Conservation (phyloP, 2,329 filamentous ascomycete species). For the Neobulgaria alba region DNA sequence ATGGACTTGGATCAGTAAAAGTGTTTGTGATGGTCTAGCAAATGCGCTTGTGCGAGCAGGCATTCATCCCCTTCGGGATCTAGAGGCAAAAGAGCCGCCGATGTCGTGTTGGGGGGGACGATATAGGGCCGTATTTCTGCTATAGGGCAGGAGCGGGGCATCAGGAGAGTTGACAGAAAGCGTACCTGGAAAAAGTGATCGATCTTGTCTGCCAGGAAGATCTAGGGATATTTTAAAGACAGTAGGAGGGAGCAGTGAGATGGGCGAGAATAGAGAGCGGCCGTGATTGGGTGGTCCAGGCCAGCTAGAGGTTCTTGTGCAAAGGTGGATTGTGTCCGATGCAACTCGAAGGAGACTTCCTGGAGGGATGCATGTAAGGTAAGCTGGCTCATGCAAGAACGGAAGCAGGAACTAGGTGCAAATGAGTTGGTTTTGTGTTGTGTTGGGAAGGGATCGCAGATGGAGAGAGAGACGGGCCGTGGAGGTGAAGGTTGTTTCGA, state of each 20-base stretch:
- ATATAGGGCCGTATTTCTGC: constrained; percentile 4
- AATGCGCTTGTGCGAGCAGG: background rate
- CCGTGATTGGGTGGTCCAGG: too few relatives aligned
- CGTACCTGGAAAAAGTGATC: too few relatives aligned
- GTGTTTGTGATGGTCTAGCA: too few relatives aligned
- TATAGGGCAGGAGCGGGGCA: constrained; percentile 5
- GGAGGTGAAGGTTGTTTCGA: background rate
- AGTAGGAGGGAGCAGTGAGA: too few relatives aligned
- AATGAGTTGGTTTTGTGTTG: constrained; percentile 2
- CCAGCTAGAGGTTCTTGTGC: constrained; percentile 3
- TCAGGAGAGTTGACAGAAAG: background rate
- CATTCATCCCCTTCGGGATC: background rate
- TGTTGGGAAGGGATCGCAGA: background rate
- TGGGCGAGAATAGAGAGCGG: too few relatives aligned
- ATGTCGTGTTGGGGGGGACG: background rate
- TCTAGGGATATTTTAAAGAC: too few relatives aligned
- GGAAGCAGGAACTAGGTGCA: constrained; percentile 16
- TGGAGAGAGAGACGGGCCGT: background rate
- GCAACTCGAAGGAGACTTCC: constrained; percentile 9
- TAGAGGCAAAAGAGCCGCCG: background rate
- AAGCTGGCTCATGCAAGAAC: constrained; percentile 14
- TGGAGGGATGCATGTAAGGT: constrained; percentile 9
- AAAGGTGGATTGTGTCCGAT: constrained; percentile 2
- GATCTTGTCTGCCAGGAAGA: too few relatives aligned
- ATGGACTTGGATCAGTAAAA: background rate